phyloP scores from a whole-genome alignment of 2,329 filamentous ascomycete genomes.

The Ceratocystis ficicola region DNA sequence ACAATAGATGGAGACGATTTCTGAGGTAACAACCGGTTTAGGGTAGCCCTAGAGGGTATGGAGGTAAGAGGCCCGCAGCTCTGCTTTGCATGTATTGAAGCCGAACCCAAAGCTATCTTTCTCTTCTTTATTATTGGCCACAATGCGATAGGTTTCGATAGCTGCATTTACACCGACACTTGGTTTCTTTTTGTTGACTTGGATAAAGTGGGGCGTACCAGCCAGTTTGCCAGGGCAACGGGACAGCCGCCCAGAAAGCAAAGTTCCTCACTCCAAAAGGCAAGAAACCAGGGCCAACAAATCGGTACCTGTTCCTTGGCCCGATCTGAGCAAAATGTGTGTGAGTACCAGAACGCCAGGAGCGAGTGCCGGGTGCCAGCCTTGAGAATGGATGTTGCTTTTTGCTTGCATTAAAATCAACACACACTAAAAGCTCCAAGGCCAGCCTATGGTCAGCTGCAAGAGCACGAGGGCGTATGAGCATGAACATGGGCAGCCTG shows the following conservation, averaged over 20 bases:
- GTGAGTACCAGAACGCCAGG: not conserved
- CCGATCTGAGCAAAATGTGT: not conserved
- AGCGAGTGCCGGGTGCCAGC: not conserved
- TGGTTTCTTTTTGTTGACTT: conserved; percentile 11
- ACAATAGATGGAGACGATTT: not conserved
- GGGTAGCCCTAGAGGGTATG: no score
- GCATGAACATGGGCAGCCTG: no score
- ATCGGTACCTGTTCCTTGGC: conserved; percentile 5
- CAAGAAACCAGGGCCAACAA: not conserved
- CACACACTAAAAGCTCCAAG: not conserved
- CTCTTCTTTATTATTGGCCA: not conserved
- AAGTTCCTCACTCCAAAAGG: not conserved
- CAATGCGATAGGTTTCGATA: not conserved
- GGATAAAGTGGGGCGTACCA: not conserved
- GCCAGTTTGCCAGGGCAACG: conserved; percentile 12
- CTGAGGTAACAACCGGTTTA: no score
- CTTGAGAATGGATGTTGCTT: no score
- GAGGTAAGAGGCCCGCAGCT: no score
- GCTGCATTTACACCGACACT: conserved; percentile 7
- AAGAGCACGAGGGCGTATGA: not conserved
- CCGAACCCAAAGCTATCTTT: not conserved
- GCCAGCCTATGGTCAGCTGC: not conserved
- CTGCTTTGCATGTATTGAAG: no score
- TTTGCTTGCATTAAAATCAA: not conserved
- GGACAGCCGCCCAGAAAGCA: not conserved